phyloP scores from a whole-genome alignment of 352 stramenopile species.

The Phytophthora melonis region DNA sequence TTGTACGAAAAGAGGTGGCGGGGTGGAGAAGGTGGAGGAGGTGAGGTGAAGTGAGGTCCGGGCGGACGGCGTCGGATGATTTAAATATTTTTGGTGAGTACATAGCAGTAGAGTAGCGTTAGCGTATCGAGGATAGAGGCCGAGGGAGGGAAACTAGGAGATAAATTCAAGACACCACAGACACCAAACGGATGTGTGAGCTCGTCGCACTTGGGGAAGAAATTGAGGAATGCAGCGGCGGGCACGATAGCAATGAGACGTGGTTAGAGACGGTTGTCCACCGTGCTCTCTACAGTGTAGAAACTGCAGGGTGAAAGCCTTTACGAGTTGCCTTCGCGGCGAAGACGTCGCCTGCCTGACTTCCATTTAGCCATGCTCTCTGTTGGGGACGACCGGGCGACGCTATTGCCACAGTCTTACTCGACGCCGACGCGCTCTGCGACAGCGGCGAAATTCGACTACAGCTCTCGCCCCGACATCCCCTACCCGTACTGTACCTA shows the following conservation, averaged over 20 bases:
- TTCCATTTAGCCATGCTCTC: too few species aligned
- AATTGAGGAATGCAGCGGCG: not conserved
- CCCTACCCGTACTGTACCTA: slow-evolving; percentile 11
- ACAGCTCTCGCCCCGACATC: slow-evolving; percentile 3
- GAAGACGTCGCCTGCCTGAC: too few species aligned
- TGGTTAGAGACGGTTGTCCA: not conserved
- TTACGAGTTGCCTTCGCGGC: slow-evolving; percentile 4
- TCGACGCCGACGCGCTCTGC: slow-evolving; percentile 1
- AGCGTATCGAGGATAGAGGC: slow-evolving; percentile 31
- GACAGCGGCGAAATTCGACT: slow-evolving; percentile 3
- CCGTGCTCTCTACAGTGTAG: not conserved
- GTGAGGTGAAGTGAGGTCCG: slow-evolving; percentile 1
- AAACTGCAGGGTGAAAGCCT: not conserved
- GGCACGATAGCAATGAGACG: not conserved
- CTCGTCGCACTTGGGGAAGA: not conserved
- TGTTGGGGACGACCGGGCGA: slow-evolving; percentile 14
- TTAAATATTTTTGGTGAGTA: slow-evolving; percentile 43
- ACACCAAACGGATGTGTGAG: slow-evolving; percentile 14
- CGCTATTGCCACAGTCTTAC: slow-evolving; percentile 26
- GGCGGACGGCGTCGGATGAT: slow-evolving; percentile 20
- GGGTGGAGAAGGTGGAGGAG: not conserved
- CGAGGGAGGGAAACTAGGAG: slow-evolving; percentile 2
- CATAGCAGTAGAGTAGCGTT: slow-evolving; percentile 40
- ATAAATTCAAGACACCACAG: slow-evolving; percentile 33
- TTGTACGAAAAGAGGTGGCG: not conserved